Evolutionary conservation across 495 filamentous ascomycete genomes (phyloP), one percentile per base, ranked within the genome.

Genomic region (Xylaria castorea): DNA sequence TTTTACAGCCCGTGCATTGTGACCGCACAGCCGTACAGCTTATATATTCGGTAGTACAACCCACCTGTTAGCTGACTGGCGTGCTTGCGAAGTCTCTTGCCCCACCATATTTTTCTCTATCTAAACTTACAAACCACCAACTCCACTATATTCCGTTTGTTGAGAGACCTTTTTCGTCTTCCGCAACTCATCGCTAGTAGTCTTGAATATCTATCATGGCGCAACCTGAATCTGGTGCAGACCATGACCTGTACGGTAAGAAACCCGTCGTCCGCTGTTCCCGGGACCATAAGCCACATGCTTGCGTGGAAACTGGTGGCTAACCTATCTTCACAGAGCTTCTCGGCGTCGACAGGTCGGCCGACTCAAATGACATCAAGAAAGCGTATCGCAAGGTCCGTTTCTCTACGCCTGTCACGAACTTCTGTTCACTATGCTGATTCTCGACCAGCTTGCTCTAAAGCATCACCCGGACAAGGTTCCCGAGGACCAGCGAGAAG

Each of bases 381-480:
- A 97, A 98, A 81, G 97, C 96, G 51, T 99, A 98, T 82, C 93
- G 95, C 82, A 98, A 97, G 90, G 96, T 94, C 44, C 30, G 9
- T 70, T 22, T n/a, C 48, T 32, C 46, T 61, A 62, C 67, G 38
- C 66, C 64, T 20, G 27, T 16, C 64, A 20, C 64, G 42, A 5
- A 20, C 69, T 30, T 50, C 27, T 38, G 14, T 11, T 16, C n/a
- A n/a, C 46, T 42, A 66, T 77, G 71, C 81, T 80, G 40, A 77
- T 70, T 42, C 27, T 32, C 20, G 68, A 70, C 75, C 55, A 97
- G 94, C 91, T 96, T 71, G 97, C 96, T 1, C 88, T 98, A 48
- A 85, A 91, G 76, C 92, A 91, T 77, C 96, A 99, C 78, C 96
- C 96, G 44, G 96, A 99, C 83, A 99, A 99, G 85, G 96, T 98